Evolutionary conservation across 305 asterid species (phyloP), one percentile per base, ranked within the genome.

Genomic region (Rubia tinctorum): DNA sequence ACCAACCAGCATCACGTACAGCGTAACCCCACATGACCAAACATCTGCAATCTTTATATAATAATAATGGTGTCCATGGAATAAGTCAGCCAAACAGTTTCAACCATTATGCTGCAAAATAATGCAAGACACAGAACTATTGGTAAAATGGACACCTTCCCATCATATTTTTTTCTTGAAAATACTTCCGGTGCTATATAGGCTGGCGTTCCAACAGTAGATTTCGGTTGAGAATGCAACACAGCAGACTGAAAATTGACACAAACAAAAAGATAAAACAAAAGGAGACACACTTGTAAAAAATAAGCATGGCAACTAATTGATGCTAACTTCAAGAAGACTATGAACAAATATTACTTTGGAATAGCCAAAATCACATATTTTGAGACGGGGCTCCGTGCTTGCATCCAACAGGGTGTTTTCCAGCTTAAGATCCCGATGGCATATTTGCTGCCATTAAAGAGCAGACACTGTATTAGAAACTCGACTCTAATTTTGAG

Each of bases 21-120:
- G 70, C 7, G 98, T 90, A 68, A 92, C 98, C 86, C 98, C 98
- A 86, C 95, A 86, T 25, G 96, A 92, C 96, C 98, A 92, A 86
- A 92, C 98, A 88, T 92, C 98, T 79, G 98, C 96, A 80, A 83
- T 82, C 96, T 92, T 73, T 76, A 73, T 17, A n/a, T n/a, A n/a
- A 40, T 15, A 5, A 51, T 51, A 51, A 51, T 51, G 20, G 20
- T 51, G 58, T 49, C 59, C 76, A 80, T 51, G 30, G 71, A 73
- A 55, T 40, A 65, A 42, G 71, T 66, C 68, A 73, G 74, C 11
- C 68, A 11, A 40, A 51, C 20, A 4, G 55, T 49, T 51, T 51
- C 58, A 51, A 51, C 58, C 58, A 51, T 51, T 4, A 34, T 25
- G 11, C 1, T 10, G 11, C 37, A 43, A 25, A 20, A n/a, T 55